Evolutionary conservation across 139 green algal genomes (phyloP).

Genomic region (Chlorella sp.): DNA sequence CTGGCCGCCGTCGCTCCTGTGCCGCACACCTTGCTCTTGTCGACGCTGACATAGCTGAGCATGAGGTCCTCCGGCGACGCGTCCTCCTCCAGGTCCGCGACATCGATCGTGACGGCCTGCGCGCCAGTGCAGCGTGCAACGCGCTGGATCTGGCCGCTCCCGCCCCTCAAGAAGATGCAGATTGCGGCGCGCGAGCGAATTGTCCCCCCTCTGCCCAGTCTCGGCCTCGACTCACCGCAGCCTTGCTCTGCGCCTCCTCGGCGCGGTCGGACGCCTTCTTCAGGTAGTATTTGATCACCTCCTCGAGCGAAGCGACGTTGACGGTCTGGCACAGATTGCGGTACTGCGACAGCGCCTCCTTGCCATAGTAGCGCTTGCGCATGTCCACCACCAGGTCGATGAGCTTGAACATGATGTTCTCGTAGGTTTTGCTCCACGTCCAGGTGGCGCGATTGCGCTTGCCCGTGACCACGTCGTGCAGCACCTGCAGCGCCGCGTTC

Average conservation of each 20-base stretch:
- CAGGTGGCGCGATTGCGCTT: constrained; percentile 92
- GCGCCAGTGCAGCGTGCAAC: too few relatives aligned
- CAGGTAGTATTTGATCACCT: constrained; percentile 98
- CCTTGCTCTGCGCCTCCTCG: constrained; percentile 75
- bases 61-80: constrained; percentile 96
- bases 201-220: too few relatives aligned
- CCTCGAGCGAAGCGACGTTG: constrained; percentile 93
- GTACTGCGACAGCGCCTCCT: constrained; percentile 99
- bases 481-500: constrained; percentile 71
- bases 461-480: constrained; percentile 96
- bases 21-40: constrained; percentile 86
- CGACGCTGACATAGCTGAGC: constrained; percentile 89
- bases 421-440: constrained; percentile 91
- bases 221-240: constrained; percentile 63
- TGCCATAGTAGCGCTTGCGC: constrained; percentile 86
- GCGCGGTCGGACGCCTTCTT: constrained; percentile 84
- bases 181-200: too few relatives aligned
- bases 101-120: constrained; percentile 62
- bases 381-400: constrained; percentile 92
- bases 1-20: too few relatives aligned
- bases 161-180: too few relatives aligned
- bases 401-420: constrained; percentile 96
- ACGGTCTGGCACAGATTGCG: constrained; percentile 94
- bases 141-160: background rate
- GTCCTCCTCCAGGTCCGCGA: constrained; percentile 94